Conservation (phyloP, 371 early-diverging fungal genomes). For the Mucor plumbeus region DNA sequence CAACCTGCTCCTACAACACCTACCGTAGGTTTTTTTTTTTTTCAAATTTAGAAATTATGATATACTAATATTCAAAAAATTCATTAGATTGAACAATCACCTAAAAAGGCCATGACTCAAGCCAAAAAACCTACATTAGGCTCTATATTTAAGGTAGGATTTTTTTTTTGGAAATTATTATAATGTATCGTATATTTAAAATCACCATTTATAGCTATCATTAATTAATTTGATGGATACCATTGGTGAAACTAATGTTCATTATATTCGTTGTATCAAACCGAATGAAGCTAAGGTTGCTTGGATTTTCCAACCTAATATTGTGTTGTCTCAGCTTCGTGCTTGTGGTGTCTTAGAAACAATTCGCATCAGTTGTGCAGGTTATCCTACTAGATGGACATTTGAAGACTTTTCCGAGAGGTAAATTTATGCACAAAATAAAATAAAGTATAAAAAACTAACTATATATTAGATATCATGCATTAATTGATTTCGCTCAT, state of each 20-base stretch:
- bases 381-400: conserved; percentile 95
- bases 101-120: conserved; percentile 53
- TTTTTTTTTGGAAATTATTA: too few species aligned
- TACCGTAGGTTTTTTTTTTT: not conserved
- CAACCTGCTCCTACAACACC: conserved; percentile 23
- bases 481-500: conserved; percentile 72
- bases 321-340: conserved; percentile 94
- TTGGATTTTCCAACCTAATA: conserved; percentile 88
- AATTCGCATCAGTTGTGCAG: conserved; percentile 98
- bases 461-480: conserved; percentile 60
- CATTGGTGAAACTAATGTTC: conserved; percentile 89
- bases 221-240: conserved; percentile 94
- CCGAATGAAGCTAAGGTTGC: conserved; percentile 93
- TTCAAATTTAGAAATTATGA: too few species aligned
- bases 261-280: conserved; percentile 98
- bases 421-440: not conserved
- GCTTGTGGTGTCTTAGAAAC: conserved; percentile 99
- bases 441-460: not conserved
- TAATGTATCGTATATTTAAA: not conserved
- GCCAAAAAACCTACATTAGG: conserved; percentile 89
- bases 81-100: conserved; percentile 27
- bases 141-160: conserved; percentile 70
- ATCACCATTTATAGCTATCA: conserved; percentile 52
- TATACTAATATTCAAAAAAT: not conserved
- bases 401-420: conserved; percentile 91